phyloP scores from a whole-genome alignment of 352 stramenopile species.

The Phytopythium montanum region DNA sequence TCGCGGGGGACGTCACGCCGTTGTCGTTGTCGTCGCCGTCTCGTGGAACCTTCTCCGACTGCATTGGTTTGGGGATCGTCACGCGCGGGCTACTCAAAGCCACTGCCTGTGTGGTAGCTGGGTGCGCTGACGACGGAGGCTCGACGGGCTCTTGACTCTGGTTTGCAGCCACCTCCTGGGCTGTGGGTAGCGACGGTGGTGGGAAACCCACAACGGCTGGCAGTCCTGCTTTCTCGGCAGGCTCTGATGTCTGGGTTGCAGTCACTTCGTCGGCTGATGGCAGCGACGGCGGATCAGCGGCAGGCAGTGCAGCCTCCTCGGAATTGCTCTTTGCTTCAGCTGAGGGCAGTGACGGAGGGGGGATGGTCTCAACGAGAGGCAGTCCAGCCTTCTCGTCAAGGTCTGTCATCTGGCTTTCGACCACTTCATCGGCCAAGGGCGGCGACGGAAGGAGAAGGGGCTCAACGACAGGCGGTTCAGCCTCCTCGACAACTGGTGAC shows the following conservation, averaged over 20 bases:
- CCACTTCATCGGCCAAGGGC: too few species aligned
- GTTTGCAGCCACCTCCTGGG: not conserved
- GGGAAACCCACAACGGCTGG: not conserved
- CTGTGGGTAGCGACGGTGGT: not conserved
- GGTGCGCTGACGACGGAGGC: not conserved
- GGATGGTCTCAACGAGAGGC: too few species aligned
- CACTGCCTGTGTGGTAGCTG: not conserved
- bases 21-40: not conserved
- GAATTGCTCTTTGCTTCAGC: too few species aligned
- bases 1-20: constrained; percentile 4
- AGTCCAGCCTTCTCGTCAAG: too few species aligned
- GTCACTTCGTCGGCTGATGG: too few species aligned
- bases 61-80: not conserved
- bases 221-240: not conserved
- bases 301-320: too few species aligned
- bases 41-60: not conserved
- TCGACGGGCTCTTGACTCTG: not conserved
- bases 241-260: too few species aligned
- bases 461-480: too few species aligned
- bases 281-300: too few species aligned
- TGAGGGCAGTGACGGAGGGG: too few species aligned
- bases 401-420: too few species aligned
- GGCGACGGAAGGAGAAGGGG: too few species aligned
- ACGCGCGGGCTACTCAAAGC: not conserved
- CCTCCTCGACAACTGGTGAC: not conserved